phyloP scores from a whole-genome alignment of 139 green algal genomes.

The Nannochloris sp. region DNA sequence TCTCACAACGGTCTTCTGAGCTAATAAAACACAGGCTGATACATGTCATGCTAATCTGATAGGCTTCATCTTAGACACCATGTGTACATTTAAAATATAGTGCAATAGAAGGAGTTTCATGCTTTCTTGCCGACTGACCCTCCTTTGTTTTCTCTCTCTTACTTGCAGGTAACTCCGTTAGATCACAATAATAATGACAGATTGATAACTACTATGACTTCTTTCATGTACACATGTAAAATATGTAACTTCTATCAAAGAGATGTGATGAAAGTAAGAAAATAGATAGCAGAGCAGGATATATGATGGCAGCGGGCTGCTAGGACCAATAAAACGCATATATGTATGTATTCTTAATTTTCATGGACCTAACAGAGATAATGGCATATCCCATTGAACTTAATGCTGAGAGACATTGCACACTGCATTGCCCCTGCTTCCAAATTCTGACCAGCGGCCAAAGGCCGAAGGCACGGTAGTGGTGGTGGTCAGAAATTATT shows the following conservation, averaged over 20 bases:
- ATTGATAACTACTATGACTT: not conserved
- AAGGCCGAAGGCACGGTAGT: no score
- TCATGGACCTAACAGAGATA: not conserved
- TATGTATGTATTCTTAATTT: not conserved
- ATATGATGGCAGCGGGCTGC: not conserved
- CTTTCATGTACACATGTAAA: not conserved
- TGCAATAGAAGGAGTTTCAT: not conserved
- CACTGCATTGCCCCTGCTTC: not conserved
- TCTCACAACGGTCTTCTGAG: constrained; percentile 35
- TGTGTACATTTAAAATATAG: not conserved
- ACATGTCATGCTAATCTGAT: constrained; percentile 38
- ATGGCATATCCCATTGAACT: not conserved
- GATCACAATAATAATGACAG: not conserved
- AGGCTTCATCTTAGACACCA: not conserved
- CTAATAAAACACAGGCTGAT: not conserved
- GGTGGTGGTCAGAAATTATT: not conserved
- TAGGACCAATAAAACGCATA: not conserved
- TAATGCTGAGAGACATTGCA: not conserved
- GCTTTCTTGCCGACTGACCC: not conserved
- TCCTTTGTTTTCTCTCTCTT: not conserved
- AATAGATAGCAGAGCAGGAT: no score
- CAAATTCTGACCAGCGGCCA: not conserved
- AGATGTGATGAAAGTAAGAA: no score
- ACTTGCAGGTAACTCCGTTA: not conserved
- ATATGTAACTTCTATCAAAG: no score